Conservation (phyloP, 805 yeast species). For the Hanseniaspora valbyensis region DNA sequence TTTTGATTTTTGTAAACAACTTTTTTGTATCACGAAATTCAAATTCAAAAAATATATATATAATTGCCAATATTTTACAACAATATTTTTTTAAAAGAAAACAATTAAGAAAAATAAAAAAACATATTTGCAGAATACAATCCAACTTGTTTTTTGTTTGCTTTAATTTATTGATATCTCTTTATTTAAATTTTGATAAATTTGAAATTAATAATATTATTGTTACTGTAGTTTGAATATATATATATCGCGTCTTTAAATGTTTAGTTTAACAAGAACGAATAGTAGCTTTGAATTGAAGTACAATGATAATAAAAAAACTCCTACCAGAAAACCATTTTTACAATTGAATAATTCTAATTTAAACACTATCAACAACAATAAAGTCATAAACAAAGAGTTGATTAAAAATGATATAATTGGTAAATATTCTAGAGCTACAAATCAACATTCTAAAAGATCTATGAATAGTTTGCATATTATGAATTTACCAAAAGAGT, state of each 20-base stretch:
- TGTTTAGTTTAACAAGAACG: neutral
- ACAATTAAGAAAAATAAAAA: neutral
- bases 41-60: no score
- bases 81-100: no score
- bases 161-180: no score
- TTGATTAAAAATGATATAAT: neutral
- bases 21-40: no score
- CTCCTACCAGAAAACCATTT: neutral
- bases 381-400: neutral
- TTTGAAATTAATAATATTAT: no score
- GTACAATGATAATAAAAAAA: neutral
- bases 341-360: neutral
- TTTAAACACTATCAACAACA: neutral
- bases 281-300: neutral
- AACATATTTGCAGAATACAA: no score
- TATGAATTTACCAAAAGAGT: constrained; percentile 2
- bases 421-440: constrained; percentile 7
- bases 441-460: constrained; percentile 9
- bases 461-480: constrained; percentile 5
- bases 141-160: no score
- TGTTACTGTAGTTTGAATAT: no score
- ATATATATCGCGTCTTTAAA: no score
- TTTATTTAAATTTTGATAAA: no score
- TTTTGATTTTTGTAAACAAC: neutral
- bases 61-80: no score